These are phyloP conservation scores for Ammopiptanthus mongolicus DNA, from an alignment of 306 rosid genomes.

Conservation along the genomic window DNA sequence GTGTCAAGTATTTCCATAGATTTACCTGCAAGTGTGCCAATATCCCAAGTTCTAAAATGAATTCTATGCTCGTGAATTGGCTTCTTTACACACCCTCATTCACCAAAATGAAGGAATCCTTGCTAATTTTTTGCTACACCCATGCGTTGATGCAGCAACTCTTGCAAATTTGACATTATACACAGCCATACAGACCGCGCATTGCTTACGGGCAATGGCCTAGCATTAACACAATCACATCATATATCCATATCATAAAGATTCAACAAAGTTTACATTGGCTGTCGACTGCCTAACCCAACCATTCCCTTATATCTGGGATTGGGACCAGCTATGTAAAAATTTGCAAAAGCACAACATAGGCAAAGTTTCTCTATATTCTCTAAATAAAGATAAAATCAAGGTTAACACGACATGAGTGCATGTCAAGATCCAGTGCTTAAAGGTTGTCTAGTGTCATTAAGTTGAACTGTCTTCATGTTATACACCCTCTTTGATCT, in stretches of 20 bases:
- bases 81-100: not conserved
- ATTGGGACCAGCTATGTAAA: not conserved
- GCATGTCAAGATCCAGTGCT: not conserved
- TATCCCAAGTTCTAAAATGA: not conserved
- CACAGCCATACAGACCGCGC: not conserved
- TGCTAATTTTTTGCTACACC: not conserved
- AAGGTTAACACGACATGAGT: not conserved
- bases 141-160: not conserved
- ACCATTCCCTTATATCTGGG: not conserved
- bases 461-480: not conserved
- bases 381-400: not conserved
- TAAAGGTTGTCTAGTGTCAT: not conserved
- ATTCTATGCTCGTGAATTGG: too few species aligned
- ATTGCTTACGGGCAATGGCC: not conserved
- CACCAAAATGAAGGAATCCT: not conserved
- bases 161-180: not conserved
- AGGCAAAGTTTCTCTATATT: not conserved
- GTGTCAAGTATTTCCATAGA: not conserved
- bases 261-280: not conserved
- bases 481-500: not conserved
- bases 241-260: not conserved
- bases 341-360: not conserved
- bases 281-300: not conserved
- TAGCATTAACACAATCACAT: not conserved
- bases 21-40: not conserved